Percentiles rank a stretch among this genome's conserved stretches.
Conservation (phyloP, 2,329 filamentous ascomycete species). For the Colletotrichum godetiae region DNA sequence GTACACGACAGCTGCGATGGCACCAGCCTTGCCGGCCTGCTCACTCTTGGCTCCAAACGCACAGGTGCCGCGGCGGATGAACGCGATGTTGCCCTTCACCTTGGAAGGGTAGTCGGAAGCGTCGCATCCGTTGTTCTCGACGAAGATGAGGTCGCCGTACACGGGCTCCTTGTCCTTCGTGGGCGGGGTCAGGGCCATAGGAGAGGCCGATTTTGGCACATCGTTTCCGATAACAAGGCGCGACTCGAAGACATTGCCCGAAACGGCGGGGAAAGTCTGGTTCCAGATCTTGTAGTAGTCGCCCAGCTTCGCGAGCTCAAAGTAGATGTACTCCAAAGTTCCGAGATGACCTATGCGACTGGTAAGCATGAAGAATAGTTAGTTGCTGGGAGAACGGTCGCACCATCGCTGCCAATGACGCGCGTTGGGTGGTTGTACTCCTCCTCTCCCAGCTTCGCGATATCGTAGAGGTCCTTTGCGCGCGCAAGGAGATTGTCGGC, state of each 20-base stretch:
- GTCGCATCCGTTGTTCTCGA: conserved; percentile 72
- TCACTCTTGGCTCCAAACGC: conserved; percentile 78
- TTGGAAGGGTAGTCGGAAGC: conserved; percentile 70
- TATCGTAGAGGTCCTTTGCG: conserved; percentile 70
- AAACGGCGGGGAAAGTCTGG: conserved; percentile 72
- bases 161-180: conserved; percentile 70
- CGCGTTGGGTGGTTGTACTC: conserved; percentile 77
- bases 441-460: conserved; percentile 67
- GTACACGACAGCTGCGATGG: conserved; percentile 78
- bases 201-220: conserved; percentile 60
- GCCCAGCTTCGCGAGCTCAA: conserved; percentile 63
- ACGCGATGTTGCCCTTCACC: conserved; percentile 72
- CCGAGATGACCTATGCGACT: conserved; percentile 65
- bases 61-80: conserved; percentile 78
- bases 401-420: conserved; percentile 76
- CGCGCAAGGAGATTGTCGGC: conserved; percentile 66
- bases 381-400: conserved; percentile 20
- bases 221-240: conserved; percentile 66
- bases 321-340: conserved; percentile 72
- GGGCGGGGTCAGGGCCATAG: conserved; percentile 76
- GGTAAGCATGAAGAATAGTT: conserved; percentile 28
- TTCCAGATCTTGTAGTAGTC: conserved; percentile 72
- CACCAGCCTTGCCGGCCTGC: conserved; percentile 75
- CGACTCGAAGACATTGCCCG: conserved; percentile 69
- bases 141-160: conserved; percentile 68